Base-by-base conservation (phyloP, 2,329 filamentous ascomycete species). In the Exophiala bonariae region DNA sequence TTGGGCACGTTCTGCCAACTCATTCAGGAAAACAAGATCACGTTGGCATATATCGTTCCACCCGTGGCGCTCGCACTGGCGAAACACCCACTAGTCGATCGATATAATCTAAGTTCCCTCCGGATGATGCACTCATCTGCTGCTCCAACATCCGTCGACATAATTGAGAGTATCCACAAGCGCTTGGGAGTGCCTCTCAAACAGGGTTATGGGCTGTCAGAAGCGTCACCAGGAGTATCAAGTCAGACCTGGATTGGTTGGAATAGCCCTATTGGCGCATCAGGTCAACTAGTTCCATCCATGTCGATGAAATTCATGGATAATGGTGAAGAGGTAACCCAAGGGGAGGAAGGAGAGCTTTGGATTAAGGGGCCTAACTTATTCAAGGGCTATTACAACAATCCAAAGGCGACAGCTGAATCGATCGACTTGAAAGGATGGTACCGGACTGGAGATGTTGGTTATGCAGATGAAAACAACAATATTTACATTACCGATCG, bases 401-500 rank as follows among this genome's bases (percentile, higher is more conserved):
- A 79, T 50, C 65, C 70, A 0, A 68, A 73, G 48, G 72, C 66
- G 1, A 78, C 77, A 2, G 64, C 63, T 9, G 68, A 77, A 35
- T 71, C 74, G 1, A 58, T 78, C 30, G 79, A 77, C 1, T 52
- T 59, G 1, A 88, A 93, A 55, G 89, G 89, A 1, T 96, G 83
- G 74, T 95, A 95, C 76, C 90, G 85, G 66, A 95, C 90, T 0
- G 91, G 90, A 2, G 90, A 96, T 60, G 82, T 96, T 18, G 87
- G 88, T 4, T 83, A 87, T 55, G 79, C 87, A 59, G 87, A 95
- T 61, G 72, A 78, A 36, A 76, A 86, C 39, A 87, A 86, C 16
- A 87, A 95, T 62, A 87, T 95, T 60, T 95, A 83, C 72, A 91
- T 95, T 63, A 95, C 90, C 1, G 91, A 96, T 63, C 85, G 90